Evolutionary conservation across 139 green algal species (phyloP), one percentile per base, ranked within the genome.

Genomic region (Asterochloris erici): DNA sequence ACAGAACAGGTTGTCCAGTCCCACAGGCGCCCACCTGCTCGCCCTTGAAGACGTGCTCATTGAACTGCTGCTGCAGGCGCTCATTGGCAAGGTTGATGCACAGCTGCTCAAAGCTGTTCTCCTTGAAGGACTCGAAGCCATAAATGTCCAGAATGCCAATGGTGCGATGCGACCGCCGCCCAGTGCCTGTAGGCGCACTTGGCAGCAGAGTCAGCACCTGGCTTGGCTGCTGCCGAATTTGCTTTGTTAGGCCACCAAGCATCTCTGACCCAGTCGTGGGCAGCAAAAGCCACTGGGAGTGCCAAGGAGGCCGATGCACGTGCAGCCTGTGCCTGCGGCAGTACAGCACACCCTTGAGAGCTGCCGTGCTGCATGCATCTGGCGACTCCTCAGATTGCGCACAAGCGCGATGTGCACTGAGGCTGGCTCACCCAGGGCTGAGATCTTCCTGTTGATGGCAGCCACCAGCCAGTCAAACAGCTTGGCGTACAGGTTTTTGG

Each of bases 51-150:
- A 98, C 87, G 83, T 98, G 94, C 28, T 91, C 90, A 84, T 98
- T 99, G 90, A 99, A 99, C 87, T 98, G 94, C 93, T 99, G 96
- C 93, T 99, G 96, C 85, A 99, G 91, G 21, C 95, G 93, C 90
- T 99, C 96, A 84, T 99, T 99, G 76, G 96, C 96, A 74, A 98
- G 94, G 89, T 99, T 99, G 91, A 99, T 99, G 90, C 96, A 99
- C 81, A 99, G 95, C 92, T 99, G 96, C 91, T 99, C 96, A 84
- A 98, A 97, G 82, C 86, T 88, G 88, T 97, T 97, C 77, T 81
- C 84, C 14, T 90, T 83, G 81, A 96, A 97, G 79, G 86, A 89
- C 87, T 98, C 95, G 84, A 98, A 98, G 81, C 95, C 95, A 85
- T 98, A 98, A 85, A 98, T 98, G 80, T 98, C 95, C 81, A 98